Percentiles rank a stretch among this genome's conserved stretches.
Conservation (phyloP, 495 filamentous ascomycete genomes). For the Diplogelasinospora grovesii region DNA sequence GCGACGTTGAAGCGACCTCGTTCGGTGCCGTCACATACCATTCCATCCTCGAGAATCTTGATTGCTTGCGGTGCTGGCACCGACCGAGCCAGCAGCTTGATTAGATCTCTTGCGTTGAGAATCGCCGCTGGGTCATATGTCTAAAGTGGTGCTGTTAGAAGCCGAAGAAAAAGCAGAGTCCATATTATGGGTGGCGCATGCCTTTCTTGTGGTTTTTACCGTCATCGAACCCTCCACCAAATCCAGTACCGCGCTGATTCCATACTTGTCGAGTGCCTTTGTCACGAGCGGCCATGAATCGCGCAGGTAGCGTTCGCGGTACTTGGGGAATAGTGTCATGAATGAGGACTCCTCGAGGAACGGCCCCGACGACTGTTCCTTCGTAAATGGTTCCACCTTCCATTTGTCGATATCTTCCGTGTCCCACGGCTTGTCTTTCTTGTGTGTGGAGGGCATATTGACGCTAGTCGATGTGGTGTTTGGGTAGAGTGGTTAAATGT, state of each 20-base stretch:
- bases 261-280: conserved; percentile 68
- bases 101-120: conserved; percentile 87
- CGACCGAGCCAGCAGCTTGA: conserved; percentile 84
- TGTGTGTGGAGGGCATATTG: conserved; percentile 90
- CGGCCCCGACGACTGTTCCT: conserved; percentile 77
- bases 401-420: conserved; percentile 97
- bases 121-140: conserved; percentile 94
- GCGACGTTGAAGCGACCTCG: no score
- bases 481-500: background rate
- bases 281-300: conserved; percentile 86
- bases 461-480: no score
- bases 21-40: no score
- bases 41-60: conserved; percentile 86
- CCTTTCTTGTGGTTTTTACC: conserved; percentile 76
- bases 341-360: conserved; percentile 89
- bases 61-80: conserved; percentile 90
- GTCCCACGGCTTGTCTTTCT: conserved; percentile 95
- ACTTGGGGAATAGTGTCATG: conserved; percentile 91
- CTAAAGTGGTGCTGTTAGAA: conserved; percentile 28
- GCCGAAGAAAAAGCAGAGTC: background rate
- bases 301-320: conserved; percentile 88
- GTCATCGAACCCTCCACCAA: conserved; percentile 94
- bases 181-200: background rate
- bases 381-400: conserved; percentile 84
- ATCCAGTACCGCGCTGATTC: conserved; percentile 84